Base-by-base conservation (phyloP, 1,139 yeast species). In the Nadsonia starkeyi-henricii region DNA sequence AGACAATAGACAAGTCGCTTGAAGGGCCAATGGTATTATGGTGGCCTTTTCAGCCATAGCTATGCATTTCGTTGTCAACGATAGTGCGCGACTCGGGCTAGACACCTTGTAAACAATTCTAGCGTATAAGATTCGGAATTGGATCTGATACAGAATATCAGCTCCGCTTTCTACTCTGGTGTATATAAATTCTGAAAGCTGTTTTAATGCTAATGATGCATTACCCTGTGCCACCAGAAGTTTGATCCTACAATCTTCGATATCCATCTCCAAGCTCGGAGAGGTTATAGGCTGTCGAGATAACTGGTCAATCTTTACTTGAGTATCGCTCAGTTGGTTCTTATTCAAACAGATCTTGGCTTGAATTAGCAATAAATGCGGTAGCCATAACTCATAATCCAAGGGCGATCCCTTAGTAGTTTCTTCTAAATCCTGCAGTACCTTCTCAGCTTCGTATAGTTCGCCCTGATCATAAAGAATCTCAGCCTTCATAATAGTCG, bases 1-100 rank as follows among this genome's bases (percentile, higher is more conserved):
- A 8, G 60, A 52, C 41, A 61, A 47, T 8, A 59, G 47, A 8
- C 59, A 51, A 7, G 58, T 49, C 1, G 63, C 56, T 43, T 60
- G 62, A 18, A 57, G 50, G 12, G 55, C 56, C 9, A 52, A 46
- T 3, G 58, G 53, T 2, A 56, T 48, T n/a, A 60, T 37, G 12
- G 54, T 53, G 1, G 54, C 52, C 30, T 53, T 48, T 30, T 56
- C 58, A 2, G 64, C 60, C 30, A 54, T 43, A 36, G 51, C 50
- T 21, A 58, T 50, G 33, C 55, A 42, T 43, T 54, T 53, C 20
- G 59, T 43, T 1, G 56, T 54, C 2, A 52, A 33, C 2, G 63
- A 53, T 5, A 57, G 48, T 5, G 61, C 62, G 20, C 63, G 52
- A 4, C 53, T 41, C 17, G 57, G 52, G 21, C 50, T 49, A 3